phyloP scores from a whole-genome alignment of 257 asterid species.

The Lycium ferocissimum region DNA sequence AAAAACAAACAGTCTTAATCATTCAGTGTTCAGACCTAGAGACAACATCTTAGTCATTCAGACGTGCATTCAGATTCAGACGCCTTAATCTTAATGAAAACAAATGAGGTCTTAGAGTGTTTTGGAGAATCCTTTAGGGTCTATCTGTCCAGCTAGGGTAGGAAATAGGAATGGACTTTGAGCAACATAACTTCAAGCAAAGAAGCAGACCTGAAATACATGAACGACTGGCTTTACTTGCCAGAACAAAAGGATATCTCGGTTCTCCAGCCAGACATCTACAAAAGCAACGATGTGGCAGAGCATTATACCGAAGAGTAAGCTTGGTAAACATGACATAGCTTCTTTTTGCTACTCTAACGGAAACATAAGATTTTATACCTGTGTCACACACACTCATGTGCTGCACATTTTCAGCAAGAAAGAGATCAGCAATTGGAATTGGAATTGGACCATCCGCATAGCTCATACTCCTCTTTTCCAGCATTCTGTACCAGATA shows the following conservation, averaged over 20 bases:
- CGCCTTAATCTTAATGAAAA: too few relatives aligned
- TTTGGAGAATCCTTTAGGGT: neutral
- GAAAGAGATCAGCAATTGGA: slow-evolving; percentile 77
- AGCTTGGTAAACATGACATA: slow-evolving; percentile 15
- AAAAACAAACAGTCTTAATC: too few relatives aligned
- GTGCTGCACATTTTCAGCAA: slow-evolving; percentile 72
- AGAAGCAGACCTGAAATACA: slow-evolving; percentile 79
- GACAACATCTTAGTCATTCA: too few relatives aligned
- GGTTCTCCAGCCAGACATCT: slow-evolving; percentile 86
- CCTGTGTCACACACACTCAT: slow-evolving; percentile 93
- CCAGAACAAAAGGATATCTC: slow-evolving; percentile 88
- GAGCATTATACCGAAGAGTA: slow-evolving; percentile 18
- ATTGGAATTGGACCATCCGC: slow-evolving; percentile 78
- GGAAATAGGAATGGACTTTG: slow-evolving; percentile 25
- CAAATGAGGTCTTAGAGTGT: neutral
- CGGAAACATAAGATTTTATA: slow-evolving; percentile 31
- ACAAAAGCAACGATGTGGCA: slow-evolving; percentile 40
- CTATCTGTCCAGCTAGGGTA: neutral
- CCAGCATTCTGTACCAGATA: slow-evolving; percentile 74
- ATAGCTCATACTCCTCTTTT: slow-evolving; percentile 92
- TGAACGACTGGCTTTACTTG: slow-evolving; percentile 94
- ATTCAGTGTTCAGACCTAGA: neutral
- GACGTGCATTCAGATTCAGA: too few relatives aligned
- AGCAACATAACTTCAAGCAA: neutral
- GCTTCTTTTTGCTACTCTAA: neutral